phyloP scores from a whole-genome alignment of 306 rosid genomes.

The Pterocarpus macrocarpus region DNA sequence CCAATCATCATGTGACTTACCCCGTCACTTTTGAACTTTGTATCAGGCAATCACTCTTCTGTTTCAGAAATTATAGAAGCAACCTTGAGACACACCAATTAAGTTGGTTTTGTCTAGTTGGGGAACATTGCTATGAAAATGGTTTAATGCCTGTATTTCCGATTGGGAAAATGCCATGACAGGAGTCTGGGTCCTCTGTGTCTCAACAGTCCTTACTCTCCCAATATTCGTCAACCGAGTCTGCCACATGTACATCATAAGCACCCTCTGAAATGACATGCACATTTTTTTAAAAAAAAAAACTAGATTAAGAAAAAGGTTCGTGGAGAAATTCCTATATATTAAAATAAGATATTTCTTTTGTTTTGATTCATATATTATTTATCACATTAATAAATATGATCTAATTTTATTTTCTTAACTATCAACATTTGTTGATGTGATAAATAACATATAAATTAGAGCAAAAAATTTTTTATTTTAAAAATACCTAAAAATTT shows the following conservation, averaged over 20 bases:
- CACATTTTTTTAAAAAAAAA: not conserved
- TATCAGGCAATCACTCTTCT: not conserved
- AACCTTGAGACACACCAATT: slow-evolving; percentile 40
- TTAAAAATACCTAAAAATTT: no score
- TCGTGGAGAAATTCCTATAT: no score
- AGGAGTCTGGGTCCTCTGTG: slow-evolving; percentile 47
- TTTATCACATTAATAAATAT: no score
- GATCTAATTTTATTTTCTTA: no score
- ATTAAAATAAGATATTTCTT: no score
- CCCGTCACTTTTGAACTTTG: slow-evolving; percentile 21
- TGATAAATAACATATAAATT: no score
- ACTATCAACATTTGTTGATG: no score
- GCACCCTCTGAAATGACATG: slow-evolving; percentile 39
- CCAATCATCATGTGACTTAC: not conserved
- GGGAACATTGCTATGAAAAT: slow-evolving; percentile 24
- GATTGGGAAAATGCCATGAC: slow-evolving; percentile 25
- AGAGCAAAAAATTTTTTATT: no score
- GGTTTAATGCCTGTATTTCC: slow-evolving; percentile 24
- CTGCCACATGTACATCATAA: slow-evolving; percentile 18
- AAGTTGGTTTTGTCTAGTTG: slow-evolving; percentile 48
- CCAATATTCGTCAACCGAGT: slow-evolving; percentile 18
- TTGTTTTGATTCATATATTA: no score
- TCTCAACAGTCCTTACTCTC: slow-evolving; percentile 32
- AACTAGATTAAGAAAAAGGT: no score
- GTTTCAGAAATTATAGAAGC: slow-evolving; percentile 11